phyloP scores from a whole-genome alignment of 2,329 filamentous ascomycete genomes.

The Ambrosiella xylebori region DNA sequence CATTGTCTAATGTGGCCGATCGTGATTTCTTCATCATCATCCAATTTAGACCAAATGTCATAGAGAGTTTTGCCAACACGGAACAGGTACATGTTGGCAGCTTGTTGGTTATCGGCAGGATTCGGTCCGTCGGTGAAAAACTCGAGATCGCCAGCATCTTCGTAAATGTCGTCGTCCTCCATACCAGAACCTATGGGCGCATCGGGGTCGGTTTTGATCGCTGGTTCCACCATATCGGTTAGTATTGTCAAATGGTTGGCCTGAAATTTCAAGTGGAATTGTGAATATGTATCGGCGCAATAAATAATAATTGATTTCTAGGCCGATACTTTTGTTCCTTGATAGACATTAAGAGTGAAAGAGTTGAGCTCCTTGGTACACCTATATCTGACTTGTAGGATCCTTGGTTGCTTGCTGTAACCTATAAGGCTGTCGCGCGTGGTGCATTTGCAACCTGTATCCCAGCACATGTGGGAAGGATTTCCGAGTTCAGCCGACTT shows the following conservation, averaged over 20 bases:
- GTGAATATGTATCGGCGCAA: too few species aligned
- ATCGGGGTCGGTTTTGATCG: slow-evolving; percentile 34
- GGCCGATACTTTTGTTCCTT: too few species aligned
- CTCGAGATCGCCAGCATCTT: slow-evolving; percentile 38
- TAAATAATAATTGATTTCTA: too few species aligned
- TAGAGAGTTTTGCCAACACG: slow-evolving; percentile 67
- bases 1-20: slow-evolving; percentile 56
- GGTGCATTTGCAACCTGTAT: too few species aligned
- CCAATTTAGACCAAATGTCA: slow-evolving; percentile 56
- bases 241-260: neutral
- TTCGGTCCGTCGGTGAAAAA: slow-evolving; percentile 30
- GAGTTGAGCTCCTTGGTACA: too few species aligned
- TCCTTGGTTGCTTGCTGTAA: too few species aligned
- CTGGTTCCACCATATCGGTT: slow-evolving; percentile 7
- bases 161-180: slow-evolving; percentile 52
- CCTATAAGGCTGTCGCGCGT: too few species aligned
- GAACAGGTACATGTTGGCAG: slow-evolving; percentile 47
- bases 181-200: slow-evolving; percentile 19
- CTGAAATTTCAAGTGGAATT: too few species aligned
- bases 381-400: too few species aligned
- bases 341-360: too few species aligned
- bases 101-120: slow-evolving; percentile 17
- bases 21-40: slow-evolving; percentile 66
- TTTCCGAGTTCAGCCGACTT: too few species aligned
- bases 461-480: too few species aligned